Percentiles rank a stretch among this genome's conserved stretches.
Evolutionary conservation across 192 early-diverging fungal genomes (phyloP).

Genomic region (Mortierella claussenii): DNA sequence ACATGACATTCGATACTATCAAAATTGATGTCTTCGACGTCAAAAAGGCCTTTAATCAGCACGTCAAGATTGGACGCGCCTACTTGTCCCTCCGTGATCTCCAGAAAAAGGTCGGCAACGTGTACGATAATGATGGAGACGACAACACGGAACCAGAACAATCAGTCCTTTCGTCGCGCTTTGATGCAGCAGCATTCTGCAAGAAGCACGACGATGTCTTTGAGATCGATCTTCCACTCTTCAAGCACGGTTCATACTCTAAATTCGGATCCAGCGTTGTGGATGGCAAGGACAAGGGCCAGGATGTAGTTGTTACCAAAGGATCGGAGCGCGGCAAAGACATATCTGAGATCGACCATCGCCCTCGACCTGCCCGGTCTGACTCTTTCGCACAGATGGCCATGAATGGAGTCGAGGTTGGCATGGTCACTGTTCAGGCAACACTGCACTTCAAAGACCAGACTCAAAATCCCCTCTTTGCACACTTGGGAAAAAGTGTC

Average conservation of each 20-base stretch:
- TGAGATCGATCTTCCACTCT: slow-evolving; percentile 38
- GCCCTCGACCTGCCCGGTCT: slow-evolving; percentile 12
- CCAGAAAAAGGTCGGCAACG: slow-evolving; percentile 43
- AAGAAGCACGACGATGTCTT: slow-evolving; percentile 43
- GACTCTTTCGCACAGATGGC: slow-evolving; percentile 39
- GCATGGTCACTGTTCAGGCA: slow-evolving; percentile 39
- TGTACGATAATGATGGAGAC: slow-evolving; percentile 45
- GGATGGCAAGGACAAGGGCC: background rate
- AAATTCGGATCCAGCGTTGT: slow-evolving; percentile 26
- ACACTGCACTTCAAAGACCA: slow-evolving; percentile 45
- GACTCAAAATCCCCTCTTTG: slow-evolving; percentile 31
- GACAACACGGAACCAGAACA: slow-evolving; percentile 48
- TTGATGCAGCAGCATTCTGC: slow-evolving; percentile 39
- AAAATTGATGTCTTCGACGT: slow-evolving; percentile 46
- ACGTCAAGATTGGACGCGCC: slow-evolving; percentile 42
- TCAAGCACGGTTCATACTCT: slow-evolving; percentile 46
- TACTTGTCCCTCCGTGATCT: slow-evolving; percentile 42
- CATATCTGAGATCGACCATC: slow-evolving; percentile 6
- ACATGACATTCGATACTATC: slow-evolving; percentile 50
- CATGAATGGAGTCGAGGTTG: slow-evolving; percentile 49
- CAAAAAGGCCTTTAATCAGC: slow-evolving; percentile 36
- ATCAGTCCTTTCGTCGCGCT: slow-evolving; percentile 35
- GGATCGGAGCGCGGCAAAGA: slow-evolving; percentile 22
- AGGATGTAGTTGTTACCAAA: slow-evolving; percentile 20
- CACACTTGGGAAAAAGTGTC: slow-evolving; percentile 27